A percentile compares a stretch with the other conserved stretches of the same genome.
phyloP scores from a whole-genome alignment of 2,329 filamentous ascomycete genomes.

The Pseudogymnoascus sp. region DNA sequence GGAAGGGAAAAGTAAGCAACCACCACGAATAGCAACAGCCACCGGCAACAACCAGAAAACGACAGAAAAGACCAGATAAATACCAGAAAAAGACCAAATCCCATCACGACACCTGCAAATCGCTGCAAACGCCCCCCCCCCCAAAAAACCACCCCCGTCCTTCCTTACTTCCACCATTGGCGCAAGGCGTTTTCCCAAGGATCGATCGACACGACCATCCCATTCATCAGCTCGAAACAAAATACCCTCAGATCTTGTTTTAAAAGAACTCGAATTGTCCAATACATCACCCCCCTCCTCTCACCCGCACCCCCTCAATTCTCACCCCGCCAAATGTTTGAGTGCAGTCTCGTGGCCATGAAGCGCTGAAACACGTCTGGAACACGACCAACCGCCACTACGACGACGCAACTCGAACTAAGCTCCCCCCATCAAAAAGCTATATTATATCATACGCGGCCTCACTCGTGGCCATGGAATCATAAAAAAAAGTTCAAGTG shows the following conservation, averaged over 20 bases:
- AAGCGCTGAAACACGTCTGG: background rate
- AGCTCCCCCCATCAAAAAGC: background rate
- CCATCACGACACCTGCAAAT: background rate
- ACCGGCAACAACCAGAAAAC: too few species aligned
- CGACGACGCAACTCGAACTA: background rate
- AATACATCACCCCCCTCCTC: background rate
- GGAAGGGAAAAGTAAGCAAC: background rate
- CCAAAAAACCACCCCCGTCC: background rate
- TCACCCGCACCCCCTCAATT: background rate
- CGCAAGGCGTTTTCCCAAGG: background rate
- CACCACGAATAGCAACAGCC: too few species aligned
- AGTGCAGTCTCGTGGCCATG: background rate
- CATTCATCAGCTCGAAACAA: background rate
- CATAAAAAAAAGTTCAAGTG: background rate
- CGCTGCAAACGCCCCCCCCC: background rate
- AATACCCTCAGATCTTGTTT: constrained; percentile 1
- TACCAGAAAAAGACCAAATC: background rate
- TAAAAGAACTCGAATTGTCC: background rate
- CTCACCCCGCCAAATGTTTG: background rate
- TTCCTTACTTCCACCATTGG: background rate
- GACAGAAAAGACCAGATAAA: background rate
- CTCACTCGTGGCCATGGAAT: background rate
- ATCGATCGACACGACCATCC: background rate
- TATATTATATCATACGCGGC: background rate
- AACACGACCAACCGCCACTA: background rate